phyloP scores from a whole-genome alignment of 2,329 filamentous ascomycete genomes.

The Hirsutella thompsonii region DNA sequence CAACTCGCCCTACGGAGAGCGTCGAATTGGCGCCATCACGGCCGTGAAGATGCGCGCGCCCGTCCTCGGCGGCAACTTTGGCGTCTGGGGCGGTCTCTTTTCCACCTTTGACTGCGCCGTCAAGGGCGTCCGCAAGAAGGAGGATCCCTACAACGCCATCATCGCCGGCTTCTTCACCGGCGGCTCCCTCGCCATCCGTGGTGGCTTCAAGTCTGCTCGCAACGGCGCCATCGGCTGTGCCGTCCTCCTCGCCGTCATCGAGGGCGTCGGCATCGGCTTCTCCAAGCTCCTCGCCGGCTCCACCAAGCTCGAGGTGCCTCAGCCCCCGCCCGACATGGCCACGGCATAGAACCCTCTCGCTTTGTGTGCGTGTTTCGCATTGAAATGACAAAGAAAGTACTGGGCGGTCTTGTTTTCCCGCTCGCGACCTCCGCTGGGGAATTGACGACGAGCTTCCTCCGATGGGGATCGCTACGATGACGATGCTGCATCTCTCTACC shows the following conservation, averaged over 20 bases:
- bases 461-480: too few species aligned
- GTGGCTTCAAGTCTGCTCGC: slow-evolving; percentile 79
- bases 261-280: slow-evolving; percentile 93
- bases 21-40: slow-evolving; percentile 88
- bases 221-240: slow-evolving; percentile 96
- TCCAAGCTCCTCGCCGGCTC: slow-evolving; percentile 86
- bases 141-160: slow-evolving; percentile 96
- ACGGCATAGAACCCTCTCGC: too few species aligned
- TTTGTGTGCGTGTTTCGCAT: too few species aligned
- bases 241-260: slow-evolving; percentile 86
- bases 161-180: slow-evolving; percentile 96
- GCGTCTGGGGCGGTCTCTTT: slow-evolving; percentile 94
- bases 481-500: too few species aligned
- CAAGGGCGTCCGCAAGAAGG: slow-evolving; percentile 89
- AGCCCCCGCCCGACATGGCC: too few species aligned
- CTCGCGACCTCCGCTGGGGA: too few species aligned
- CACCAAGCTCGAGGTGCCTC: slow-evolving; percentile 59
- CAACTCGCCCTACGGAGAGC: slow-evolving; percentile 83
- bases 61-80: slow-evolving; percentile 94
- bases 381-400: too few species aligned
- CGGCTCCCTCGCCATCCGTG: slow-evolving; percentile 80
- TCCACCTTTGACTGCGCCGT: slow-evolving; percentile 93
- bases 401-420: too few species aligned
- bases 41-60: slow-evolving; percentile 96
- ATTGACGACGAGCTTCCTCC: too few species aligned